phyloP scores from a whole-genome alignment of 805 yeast species.

The Starmerella vitae region DNA sequence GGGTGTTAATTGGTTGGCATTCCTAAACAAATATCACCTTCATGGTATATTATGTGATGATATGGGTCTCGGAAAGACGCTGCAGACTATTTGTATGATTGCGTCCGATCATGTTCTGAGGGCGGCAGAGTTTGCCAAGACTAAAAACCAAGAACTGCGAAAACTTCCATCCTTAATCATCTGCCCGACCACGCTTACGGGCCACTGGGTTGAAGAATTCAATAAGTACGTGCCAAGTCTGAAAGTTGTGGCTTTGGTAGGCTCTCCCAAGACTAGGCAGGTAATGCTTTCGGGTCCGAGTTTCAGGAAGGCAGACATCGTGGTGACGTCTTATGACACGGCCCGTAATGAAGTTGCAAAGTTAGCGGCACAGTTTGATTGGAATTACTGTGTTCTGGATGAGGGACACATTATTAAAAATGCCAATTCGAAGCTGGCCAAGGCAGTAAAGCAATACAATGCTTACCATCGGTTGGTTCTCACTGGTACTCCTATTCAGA shows the following conservation, averaged over 20 bases:
- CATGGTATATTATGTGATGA: conserved; percentile 98
- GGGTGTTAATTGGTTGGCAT: conserved; percentile 96
- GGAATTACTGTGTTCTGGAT: conserved; percentile 89
- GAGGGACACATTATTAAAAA: conserved; percentile 97
- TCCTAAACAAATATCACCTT: conserved; percentile 81
- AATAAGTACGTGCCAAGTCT: conserved; percentile 79
- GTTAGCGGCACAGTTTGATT: conserved; percentile 42
- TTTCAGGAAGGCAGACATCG: conserved; percentile 55
- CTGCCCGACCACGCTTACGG: conserved; percentile 95
- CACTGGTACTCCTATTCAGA: conserved; percentile 97
- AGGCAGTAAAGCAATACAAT: conserved; percentile 64
- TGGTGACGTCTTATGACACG: conserved; percentile 92
- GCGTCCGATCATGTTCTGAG: conserved; percentile 90
- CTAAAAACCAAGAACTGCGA: conserved; percentile 52
- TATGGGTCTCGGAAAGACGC: conserved; percentile 97
- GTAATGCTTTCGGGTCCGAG: conserved; percentile 3
- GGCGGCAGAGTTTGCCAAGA: conserved; percentile 47
- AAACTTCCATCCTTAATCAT: conserved; percentile 72
- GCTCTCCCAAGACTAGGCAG: conserved; percentile 65
- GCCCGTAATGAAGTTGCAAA: conserved; percentile 77
- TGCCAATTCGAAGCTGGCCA: conserved; percentile 72
- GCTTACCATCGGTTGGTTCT: conserved; percentile 85
- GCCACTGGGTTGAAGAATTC: conserved; percentile 97
- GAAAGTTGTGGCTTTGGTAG: conserved; percentile 75
- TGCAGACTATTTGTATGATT: conserved; percentile 92